These are phyloP conservation scores for Aspergillus sp. DNA, from an alignment of 2,329 filamentous ascomycete species.

Conservation along the genomic window DNA sequence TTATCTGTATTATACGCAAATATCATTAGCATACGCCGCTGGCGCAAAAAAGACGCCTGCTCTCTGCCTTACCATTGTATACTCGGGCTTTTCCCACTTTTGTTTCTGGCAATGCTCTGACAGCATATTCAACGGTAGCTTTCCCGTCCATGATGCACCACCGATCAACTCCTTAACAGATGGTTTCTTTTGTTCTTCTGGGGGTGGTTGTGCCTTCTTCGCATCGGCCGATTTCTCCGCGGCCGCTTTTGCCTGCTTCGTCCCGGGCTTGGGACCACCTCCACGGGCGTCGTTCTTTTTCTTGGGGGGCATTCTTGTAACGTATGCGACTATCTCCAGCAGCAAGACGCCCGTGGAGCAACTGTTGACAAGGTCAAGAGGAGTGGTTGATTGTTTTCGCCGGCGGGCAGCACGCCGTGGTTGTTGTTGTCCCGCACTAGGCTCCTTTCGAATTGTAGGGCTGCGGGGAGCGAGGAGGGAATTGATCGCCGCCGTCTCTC, in stretches of 20 bases:
- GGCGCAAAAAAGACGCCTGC: neutral
- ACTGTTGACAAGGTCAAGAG: neutral
- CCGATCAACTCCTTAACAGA: slow-evolving; percentile 75
- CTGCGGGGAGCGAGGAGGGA: too few relatives aligned
- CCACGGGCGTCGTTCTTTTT: slow-evolving; percentile 36
- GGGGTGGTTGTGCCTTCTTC: slow-evolving; percentile 30
- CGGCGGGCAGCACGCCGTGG: too few relatives aligned
- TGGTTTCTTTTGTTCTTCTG: slow-evolving; percentile 53
- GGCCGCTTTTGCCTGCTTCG: slow-evolving; percentile 36
- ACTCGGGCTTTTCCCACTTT: slow-evolving; percentile 92
- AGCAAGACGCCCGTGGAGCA: slow-evolving; percentile 19
- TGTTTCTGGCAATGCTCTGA: slow-evolving; percentile 94
- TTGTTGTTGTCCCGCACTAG: slow-evolving; percentile 25
- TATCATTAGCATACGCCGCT: slow-evolving; percentile 8
- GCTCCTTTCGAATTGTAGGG: slow-evolving; percentile 1
- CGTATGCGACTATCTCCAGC: neutral
- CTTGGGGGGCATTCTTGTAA: slow-evolving; percentile 35
- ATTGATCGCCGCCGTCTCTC: too few relatives aligned
- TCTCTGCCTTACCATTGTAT: slow-evolving; percentile 61
- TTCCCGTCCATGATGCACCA: slow-evolving; percentile 94
- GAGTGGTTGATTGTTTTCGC: neutral
- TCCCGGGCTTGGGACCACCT: slow-evolving; percentile 35
- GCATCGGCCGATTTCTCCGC: slow-evolving; percentile 27
- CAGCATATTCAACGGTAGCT: slow-evolving; percentile 87
- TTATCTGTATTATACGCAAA: slow-evolving; percentile 43